These are phyloP conservation scores for Moringa oleifera DNA, from an alignment of 345 rosid species.

Conservation along the genomic window DNA sequence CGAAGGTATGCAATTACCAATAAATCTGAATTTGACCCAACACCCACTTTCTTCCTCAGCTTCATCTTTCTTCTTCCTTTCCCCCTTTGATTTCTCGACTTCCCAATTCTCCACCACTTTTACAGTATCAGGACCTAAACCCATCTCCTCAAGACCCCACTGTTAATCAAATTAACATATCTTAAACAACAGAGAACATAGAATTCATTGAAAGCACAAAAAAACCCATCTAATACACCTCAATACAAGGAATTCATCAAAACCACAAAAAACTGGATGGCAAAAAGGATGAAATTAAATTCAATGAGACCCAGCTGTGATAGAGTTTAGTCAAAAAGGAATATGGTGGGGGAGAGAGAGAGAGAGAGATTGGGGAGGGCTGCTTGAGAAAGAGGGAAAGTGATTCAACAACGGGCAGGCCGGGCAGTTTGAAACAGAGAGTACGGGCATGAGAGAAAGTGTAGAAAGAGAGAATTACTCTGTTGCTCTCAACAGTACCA, in stretches of 20 bases:
- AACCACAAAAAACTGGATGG: background rate
- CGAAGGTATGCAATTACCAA: slow-evolving; percentile 60
- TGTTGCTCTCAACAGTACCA: background rate
- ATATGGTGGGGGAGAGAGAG: slow-evolving; percentile 17
- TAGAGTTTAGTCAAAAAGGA: slow-evolving; percentile 48
- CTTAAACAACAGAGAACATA: background rate
- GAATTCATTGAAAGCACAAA: slow-evolving; percentile 5
- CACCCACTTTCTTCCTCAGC: slow-evolving; percentile 49
- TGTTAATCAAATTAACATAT: slow-evolving; percentile 14
- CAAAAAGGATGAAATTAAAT: slow-evolving; percentile 4
- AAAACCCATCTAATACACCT: slow-evolving; percentile 19
- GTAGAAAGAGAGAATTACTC: background rate
- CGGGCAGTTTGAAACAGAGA: slow-evolving; percentile 50
- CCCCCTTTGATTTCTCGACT: slow-evolving; percentile 25
- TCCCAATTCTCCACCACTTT: slow-evolving; percentile 31
- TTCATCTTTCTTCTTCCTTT: slow-evolving; percentile 41
- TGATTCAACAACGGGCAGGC: slow-evolving; percentile 53
- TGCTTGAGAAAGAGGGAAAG: slow-evolving; percentile 49
- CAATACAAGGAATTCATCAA: slow-evolving; percentile 14
- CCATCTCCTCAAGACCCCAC: slow-evolving; percentile 28
- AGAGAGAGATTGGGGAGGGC: slow-evolving; percentile 16
- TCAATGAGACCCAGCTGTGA: slow-evolving; percentile 30
- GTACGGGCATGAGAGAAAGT: slow-evolving; percentile 31
- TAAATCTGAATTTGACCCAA: slow-evolving; percentile 51
- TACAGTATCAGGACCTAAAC: slow-evolving; percentile 28